Percentiles rank a stretch among this genome's conserved stretches.
These are phyloP conservation scores for Leucosporidium scottii DNA, from an alignment of 768 basidiomycete genomes.

Conservation along the genomic window DNA sequence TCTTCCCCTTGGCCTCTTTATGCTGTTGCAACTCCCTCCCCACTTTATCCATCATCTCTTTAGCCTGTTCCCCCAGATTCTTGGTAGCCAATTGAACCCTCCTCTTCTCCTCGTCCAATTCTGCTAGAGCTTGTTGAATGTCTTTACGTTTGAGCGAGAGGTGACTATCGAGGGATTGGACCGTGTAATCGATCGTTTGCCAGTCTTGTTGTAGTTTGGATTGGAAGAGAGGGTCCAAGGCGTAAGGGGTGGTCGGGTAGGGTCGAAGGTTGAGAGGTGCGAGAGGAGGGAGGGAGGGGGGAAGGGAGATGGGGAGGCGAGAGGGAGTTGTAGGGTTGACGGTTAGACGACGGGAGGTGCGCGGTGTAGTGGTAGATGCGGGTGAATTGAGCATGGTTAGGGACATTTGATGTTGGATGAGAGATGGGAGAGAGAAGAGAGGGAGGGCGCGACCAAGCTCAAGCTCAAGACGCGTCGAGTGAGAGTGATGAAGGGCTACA, in stretches of 20 bases:
- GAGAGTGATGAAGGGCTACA: too few relatives aligned
- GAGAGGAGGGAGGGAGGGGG: slow-evolving; percentile 10
- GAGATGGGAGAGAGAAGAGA: too few relatives aligned
- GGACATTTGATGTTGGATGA: too few relatives aligned
- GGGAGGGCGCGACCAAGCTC: too few relatives aligned
- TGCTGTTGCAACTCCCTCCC: slow-evolving; percentile 14
- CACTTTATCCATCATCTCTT: slow-evolving; percentile 9
- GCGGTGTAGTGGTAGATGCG: too few relatives aligned
- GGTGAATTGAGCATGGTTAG: too few relatives aligned
- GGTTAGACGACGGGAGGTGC: too few relatives aligned
- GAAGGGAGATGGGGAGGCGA: neutral
- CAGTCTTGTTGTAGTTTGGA: slow-evolving; percentile 7
- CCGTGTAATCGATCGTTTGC: slow-evolving; percentile 15
- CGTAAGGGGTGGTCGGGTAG: slow-evolving; percentile 19
- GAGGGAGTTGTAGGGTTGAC: neutral
- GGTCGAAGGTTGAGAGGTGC: neutral
- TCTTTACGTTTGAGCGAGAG: neutral
- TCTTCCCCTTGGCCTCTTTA: slow-evolving; percentile 5
- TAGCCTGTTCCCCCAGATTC: slow-evolving; percentile 21
- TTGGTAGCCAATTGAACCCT: slow-evolving; percentile 6
- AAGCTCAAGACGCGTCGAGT: too few relatives aligned
- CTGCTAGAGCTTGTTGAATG: slow-evolving; percentile 9
- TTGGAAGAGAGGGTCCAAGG: slow-evolving; percentile 19
- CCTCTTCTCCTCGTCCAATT: slow-evolving; percentile 10
- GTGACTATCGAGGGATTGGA: neutral